A percentile compares a stretch with the other conserved stretches of the same genome.
Conservation (phyloP, 192 early-diverging fungal genomes). For the Obelidium mucronatum region DNA sequence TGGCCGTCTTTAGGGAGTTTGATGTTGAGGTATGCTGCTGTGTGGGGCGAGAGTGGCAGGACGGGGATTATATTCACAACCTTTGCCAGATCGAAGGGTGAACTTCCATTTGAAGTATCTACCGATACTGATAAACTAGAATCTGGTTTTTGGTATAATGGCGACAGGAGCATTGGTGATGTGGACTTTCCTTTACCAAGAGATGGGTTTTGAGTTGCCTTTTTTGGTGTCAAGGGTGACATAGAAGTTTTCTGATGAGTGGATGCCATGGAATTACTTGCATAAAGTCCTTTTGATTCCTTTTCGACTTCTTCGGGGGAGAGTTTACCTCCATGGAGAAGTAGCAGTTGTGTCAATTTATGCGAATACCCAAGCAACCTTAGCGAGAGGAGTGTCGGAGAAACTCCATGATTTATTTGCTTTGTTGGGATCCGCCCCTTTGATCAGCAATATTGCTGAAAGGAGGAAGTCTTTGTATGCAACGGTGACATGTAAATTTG, state of each 20-base stretch:
- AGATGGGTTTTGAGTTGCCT: background rate
- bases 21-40: constrained; percentile 51
- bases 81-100: background rate
- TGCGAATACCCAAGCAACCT: constrained; percentile 33
- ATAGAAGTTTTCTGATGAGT: background rate
- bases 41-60: constrained; percentile 21
- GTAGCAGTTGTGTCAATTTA: constrained; percentile 41
- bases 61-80: constrained; percentile 12
- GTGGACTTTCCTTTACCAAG: background rate
- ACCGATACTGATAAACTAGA: background rate
- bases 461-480: constrained; percentile 49
- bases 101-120: constrained; percentile 5
- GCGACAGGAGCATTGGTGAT: background rate
- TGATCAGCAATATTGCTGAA: constrained; percentile 44
- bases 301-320: constrained; percentile 6
- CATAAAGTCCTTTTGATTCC: background rate
- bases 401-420: constrained; percentile 48
- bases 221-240: background rate
- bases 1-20: background rate
- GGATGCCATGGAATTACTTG: background rate
- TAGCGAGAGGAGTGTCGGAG: constrained; percentile 50
- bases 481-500: constrained; percentile 51
- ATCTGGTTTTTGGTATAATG: background rate
- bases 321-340: constrained; percentile 45
- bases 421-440: constrained; percentile 61